Base-by-base conservation (phyloP, 1,284 basidiomycete species). In the Tylopilus sp. region DNA sequence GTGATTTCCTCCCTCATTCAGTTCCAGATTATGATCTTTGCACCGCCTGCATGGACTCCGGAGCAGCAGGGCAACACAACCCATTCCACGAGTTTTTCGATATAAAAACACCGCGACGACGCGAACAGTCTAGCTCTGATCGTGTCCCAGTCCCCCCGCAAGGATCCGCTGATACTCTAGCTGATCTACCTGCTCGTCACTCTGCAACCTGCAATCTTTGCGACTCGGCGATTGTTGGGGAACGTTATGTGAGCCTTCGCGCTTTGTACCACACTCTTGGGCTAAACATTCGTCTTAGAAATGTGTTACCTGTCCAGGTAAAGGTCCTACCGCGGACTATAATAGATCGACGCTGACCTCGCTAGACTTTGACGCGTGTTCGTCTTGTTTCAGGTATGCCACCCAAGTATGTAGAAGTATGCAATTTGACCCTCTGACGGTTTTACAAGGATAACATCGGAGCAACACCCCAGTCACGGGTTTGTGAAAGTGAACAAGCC, bases 391-490 rank as follows among this genome's bases (percentile, higher is more conserved):
- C 64, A 73, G 71, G 81, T 82, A 60, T 46, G 71, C 59, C 4
- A 43, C 41, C 24, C 7, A 18, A 34, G 11, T 39, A 30, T 48
- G 29, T 15, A 18, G 7, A 37, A 10, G 24, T 43, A 42, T 28
- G 24, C n/a, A 39, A 50, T 21, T 51, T 46, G 20, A 49, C 14
- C 3, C 49, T 28, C 52, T 46, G 26, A 41, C 21, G 2, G 11
- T 46, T 31, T 52, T 40, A 50, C 15, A 40, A 83, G 77, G 51
- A 85, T 93, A 54, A 80, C 79, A 0, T 57, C 68, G 8, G 80
- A 83, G 54, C 85, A 88, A 45, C 91, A 94, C 65, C 91, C 91
- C 1, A 63, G 67, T 24, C 91, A 94, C 65, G 73, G 78, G 7
- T 94, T 94, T 63, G 83, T 88, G 29, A 83, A 78, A 64, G 69